These are phyloP conservation scores for Phytophthora pisi DNA, from an alignment of 352 stramenopile genomes.

Conservation along the genomic window DNA sequence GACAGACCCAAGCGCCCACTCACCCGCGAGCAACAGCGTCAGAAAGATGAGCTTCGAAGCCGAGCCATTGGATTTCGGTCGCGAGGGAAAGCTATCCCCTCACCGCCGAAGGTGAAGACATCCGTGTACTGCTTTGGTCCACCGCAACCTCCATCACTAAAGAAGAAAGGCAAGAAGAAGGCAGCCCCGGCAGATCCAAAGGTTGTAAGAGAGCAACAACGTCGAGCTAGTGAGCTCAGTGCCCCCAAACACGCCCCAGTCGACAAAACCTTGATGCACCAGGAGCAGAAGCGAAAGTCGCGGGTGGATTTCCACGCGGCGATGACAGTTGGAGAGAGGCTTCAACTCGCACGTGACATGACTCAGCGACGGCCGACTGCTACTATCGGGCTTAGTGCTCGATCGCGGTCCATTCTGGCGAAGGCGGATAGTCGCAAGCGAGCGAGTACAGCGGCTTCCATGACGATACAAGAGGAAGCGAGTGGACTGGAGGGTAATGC, in stretches of 20 bases:
- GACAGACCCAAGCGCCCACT: slow-evolving; percentile 41
- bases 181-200: slow-evolving; percentile 33
- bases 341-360: slow-evolving; percentile 63
- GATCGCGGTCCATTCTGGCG: slow-evolving; percentile 33
- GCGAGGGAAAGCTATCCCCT: slow-evolving; percentile 62
- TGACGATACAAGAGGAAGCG: slow-evolving; percentile 9
- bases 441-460: slow-evolving; percentile 9
- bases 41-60: slow-evolving; percentile 74
- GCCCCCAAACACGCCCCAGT: slow-evolving; percentile 67
- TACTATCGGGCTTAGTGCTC: slow-evolving; percentile 14
- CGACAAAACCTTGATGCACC: slow-evolving; percentile 58
- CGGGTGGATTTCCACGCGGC: slow-evolving; percentile 61
- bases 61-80: slow-evolving; percentile 64
- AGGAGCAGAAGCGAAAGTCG: slow-evolving; percentile 69
- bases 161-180: slow-evolving; percentile 48
- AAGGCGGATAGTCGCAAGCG: slow-evolving; percentile 26
- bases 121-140: slow-evolving; percentile 63
- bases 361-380: slow-evolving; percentile 39
- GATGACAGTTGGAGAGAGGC: slow-evolving; percentile 69
- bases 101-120: slow-evolving; percentile 50
- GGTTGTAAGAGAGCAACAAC: slow-evolving; percentile 57
- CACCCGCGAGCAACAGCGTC: slow-evolving; percentile 62
- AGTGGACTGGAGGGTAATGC: neutral
- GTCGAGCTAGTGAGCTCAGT: slow-evolving; percentile 63
- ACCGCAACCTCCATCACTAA: slow-evolving; percentile 35